Percentiles rank a stretch among this genome's conserved stretches.
Conservation (phyloP, 306 rosid species). For the Morella rubra region DNA sequence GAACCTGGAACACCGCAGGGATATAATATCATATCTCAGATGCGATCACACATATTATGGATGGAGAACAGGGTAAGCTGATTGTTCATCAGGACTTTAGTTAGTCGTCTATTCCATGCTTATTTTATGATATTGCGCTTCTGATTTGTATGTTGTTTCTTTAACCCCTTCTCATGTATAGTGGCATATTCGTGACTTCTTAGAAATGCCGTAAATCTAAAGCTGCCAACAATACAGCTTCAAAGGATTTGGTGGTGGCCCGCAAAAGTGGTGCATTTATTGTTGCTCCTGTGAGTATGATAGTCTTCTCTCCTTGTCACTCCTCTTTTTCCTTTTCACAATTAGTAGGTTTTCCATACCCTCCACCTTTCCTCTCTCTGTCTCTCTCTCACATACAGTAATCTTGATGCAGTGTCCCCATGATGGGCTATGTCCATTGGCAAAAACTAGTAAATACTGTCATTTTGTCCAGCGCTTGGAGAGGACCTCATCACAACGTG, state of each 20-base stretch:
- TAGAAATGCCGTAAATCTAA: conserved; percentile 68
- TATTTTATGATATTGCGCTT: background rate
- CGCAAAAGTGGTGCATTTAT: conserved; percentile 63
- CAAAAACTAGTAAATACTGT: conserved; percentile 80
- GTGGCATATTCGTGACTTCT: conserved; percentile 19
- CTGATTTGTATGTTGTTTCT: conserved; percentile 3
- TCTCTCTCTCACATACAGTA: conserved; percentile 1
- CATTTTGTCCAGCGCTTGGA: conserved; percentile 93
- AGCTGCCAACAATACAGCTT: conserved; percentile 37
- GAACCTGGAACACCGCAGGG: conserved; percentile 97
- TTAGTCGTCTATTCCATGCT: conserved; percentile 13
- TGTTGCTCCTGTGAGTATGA: conserved; percentile 86
- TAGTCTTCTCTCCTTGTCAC: conserved; percentile 1
- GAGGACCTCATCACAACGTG: conserved; percentile 86
- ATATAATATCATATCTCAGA: conserved; percentile 83
- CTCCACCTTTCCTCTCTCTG: background rate
- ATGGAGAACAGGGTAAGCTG: conserved; percentile 76
- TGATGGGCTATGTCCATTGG: conserved; percentile 87
- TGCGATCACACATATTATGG: conserved; percentile 94
- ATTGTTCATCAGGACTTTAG: conserved; percentile 3
- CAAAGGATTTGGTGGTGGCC: conserved; percentile 63
- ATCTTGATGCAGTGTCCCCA: conserved; percentile 76
- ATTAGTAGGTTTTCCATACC: conserved; percentile 1
- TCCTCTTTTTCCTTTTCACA: conserved; percentile 5
- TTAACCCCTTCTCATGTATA: conserved; percentile 14